These are phyloP conservation scores for Zizania palustris DNA, from an alignment of 202 grass and related monocot genomes.

Conservation along the genomic window DNA sequence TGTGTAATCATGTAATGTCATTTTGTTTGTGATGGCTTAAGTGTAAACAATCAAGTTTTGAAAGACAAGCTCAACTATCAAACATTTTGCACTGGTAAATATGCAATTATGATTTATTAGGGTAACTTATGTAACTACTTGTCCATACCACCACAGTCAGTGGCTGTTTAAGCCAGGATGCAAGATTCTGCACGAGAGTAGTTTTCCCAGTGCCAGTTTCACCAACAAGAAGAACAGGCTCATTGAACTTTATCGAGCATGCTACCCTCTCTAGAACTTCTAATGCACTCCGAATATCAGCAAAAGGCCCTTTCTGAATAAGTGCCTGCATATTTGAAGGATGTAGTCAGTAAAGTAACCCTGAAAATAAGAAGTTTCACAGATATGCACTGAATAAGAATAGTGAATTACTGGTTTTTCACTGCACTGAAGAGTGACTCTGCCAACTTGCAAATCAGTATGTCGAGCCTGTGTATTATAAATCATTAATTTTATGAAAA, in stretches of 20 bases:
- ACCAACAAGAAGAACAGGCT: slow-evolving; percentile 97
- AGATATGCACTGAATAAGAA: slow-evolving; percentile 17
- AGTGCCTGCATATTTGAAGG: slow-evolving; percentile 52
- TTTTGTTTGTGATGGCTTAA: background rate
- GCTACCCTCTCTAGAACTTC: slow-evolving; percentile 87
- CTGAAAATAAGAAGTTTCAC: background rate
- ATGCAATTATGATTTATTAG: slow-evolving; percentile 19
- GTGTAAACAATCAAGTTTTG: background rate
- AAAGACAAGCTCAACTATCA: background rate
- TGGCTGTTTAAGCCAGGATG: slow-evolving; percentile 71
- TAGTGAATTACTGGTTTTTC: slow-evolving; percentile 53
- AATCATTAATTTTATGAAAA: slow-evolving; percentile 37
- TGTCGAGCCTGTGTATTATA: slow-evolving; percentile 54
- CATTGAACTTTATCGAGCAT: slow-evolving; percentile 83
- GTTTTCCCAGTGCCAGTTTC: slow-evolving; percentile 99
- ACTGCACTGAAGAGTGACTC: slow-evolving; percentile 58
- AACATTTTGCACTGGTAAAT: slow-evolving; percentile 1
- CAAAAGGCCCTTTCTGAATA: slow-evolving; percentile 70
- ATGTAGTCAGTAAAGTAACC: slow-evolving; percentile 25
- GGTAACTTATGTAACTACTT: slow-evolving; percentile 8
- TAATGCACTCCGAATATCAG: slow-evolving; percentile 67
- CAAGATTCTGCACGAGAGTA: slow-evolving; percentile 86
- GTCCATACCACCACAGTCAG: slow-evolving; percentile 83
- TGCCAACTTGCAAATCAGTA: slow-evolving; percentile 77
- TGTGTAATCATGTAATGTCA: background rate